Conservation (phyloP, 148 eudicot species). For the Camellia granthamiana region DNA sequence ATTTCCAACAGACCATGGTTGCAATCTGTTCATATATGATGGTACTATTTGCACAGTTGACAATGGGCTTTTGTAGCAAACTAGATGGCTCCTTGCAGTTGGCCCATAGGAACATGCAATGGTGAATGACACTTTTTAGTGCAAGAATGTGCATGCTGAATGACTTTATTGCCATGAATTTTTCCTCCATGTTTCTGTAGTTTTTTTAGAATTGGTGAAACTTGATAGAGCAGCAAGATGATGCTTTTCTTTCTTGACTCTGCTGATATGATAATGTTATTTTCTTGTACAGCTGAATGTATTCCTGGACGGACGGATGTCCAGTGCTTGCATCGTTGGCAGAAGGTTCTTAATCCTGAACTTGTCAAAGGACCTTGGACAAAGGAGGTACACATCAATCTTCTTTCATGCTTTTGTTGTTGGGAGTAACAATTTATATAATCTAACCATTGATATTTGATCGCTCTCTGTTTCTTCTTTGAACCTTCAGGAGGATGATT, state of each 20-base stretch:
- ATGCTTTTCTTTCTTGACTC: not conserved
- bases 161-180: not conserved
- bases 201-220: not conserved
- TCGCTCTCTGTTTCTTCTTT: not conserved
- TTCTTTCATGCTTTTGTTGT: conserved; percentile 11
- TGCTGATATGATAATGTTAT: not conserved
- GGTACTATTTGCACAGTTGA: too few relatives aligned
- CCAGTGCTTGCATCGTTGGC: conserved; percentile 95
- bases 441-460: not conserved
- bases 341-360: conserved; percentile 84
- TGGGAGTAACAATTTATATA: not conserved
- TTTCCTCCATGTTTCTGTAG: not conserved
- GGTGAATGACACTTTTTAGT: not conserved
- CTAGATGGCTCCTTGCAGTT: too few relatives aligned
- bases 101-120: too few relatives aligned
- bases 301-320: conserved; percentile 74
- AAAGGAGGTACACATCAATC: conserved; percentile 55
- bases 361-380: conserved; percentile 85
- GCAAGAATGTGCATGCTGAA: not conserved
- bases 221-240: not conserved
- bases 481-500: conserved; percentile 70
- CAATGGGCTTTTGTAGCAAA: too few relatives aligned
- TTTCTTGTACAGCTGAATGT: conserved; percentile 53
- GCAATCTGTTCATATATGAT: too few relatives aligned
- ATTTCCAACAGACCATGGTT: too few relatives aligned